Evolutionary conservation across 805 yeast genomes (phyloP).

Genomic region (Candida alai): DNA sequence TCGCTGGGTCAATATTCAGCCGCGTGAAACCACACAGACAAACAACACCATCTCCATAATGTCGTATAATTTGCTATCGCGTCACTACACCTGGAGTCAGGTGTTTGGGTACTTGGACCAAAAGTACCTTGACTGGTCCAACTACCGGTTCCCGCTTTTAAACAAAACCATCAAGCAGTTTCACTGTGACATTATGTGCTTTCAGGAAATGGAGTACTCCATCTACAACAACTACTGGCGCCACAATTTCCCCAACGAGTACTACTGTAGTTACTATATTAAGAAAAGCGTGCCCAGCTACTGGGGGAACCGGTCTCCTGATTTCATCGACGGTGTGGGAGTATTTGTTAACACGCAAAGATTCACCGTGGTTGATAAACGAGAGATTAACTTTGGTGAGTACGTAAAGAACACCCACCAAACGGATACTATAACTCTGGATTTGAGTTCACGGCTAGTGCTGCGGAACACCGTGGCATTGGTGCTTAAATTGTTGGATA

Average conservation of each 20-base stretch:
- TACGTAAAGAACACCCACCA: constrained; percentile 19
- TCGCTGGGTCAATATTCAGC: constrained; percentile 15
- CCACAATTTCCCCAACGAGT: constrained; percentile 16
- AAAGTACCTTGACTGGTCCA: constrained; percentile 44
- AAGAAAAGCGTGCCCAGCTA: constrained; percentile 50
- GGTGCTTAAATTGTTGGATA: constrained; percentile 47
- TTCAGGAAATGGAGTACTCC: constrained; percentile 48
- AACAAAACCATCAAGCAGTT: constrained; percentile 30
- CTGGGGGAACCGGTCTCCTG: constrained; percentile 40
- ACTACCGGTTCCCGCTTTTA: constrained; percentile 38
- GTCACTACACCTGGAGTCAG: constrained; percentile 57
- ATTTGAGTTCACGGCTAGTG: constrained; percentile 31
- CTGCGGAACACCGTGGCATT: constrained; percentile 56
- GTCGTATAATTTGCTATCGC: constrained; percentile 46
- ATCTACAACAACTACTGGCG: constrained; percentile 42
- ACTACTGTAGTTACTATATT: constrained; percentile 45
- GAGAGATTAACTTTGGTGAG: constrained; percentile 28
- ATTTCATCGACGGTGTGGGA: constrained; percentile 58
- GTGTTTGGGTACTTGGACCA: constrained; percentile 51
- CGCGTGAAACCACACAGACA: constrained; percentile 1
- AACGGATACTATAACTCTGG: constrained; percentile 29
- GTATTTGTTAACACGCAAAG: constrained; percentile 47
- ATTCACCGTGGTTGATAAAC: constrained; percentile 38
- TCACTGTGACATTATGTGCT: constrained; percentile 57
- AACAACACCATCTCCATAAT: constrained; percentile 22